phyloP scores from a whole-genome alignment of 2,329 filamentous ascomycete species.

The Chrysoporthe puriensis region DNA sequence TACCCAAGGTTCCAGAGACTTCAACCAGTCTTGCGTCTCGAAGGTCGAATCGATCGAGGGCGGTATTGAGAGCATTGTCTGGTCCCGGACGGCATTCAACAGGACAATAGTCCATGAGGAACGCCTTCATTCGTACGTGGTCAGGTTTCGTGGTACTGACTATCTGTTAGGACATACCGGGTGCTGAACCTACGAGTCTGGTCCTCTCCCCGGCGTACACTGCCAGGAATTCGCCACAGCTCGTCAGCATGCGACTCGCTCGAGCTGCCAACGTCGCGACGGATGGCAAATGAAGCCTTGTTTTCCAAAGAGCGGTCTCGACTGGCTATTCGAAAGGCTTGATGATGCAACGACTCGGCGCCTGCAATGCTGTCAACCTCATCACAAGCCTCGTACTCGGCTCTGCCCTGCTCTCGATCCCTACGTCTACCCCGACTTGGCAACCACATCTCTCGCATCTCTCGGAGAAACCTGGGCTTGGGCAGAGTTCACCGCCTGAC shows the following conservation, averaged over 20 bases:
- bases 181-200: neutral
- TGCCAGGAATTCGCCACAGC: neutral
- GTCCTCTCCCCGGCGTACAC: neutral
- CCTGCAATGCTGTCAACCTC: neutral
- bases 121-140: neutral
- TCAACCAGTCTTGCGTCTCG: neutral
- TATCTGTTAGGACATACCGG: neutral
- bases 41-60: neutral
- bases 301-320: neutral
- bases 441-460: neutral
- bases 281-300: neutral
- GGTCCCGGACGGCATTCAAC: neutral
- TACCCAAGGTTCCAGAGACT: neutral
- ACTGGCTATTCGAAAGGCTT: neutral
- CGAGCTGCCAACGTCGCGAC: neutral
- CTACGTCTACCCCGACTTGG: neutral
- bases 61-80: neutral
- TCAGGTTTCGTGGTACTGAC: neutral
- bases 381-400: neutral
- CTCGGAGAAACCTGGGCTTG: neutral
- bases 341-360: neutral
- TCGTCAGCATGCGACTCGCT: neutral
- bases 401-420: neutral
- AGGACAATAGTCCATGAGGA: neutral
- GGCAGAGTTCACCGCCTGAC: neutral